These are phyloP conservation scores for Thelephora ganbajun DNA, from an alignment of 768 basidiomycete genomes.

Conservation along the genomic window DNA sequence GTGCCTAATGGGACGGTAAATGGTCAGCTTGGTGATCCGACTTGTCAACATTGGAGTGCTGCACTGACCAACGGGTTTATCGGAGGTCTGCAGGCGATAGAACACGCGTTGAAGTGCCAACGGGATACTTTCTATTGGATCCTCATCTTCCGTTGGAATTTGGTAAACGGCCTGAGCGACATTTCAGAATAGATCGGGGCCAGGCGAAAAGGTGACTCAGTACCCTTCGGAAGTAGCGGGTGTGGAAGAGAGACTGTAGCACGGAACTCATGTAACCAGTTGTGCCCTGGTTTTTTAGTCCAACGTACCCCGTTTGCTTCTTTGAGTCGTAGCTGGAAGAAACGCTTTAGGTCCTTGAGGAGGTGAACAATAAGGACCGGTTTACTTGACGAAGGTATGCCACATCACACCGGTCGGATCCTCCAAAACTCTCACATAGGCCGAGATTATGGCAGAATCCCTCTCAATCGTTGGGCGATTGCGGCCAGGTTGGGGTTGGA, in stretches of 20 bases:
- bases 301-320: slow-evolving; percentile 97
- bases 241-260: slow-evolving; percentile 91
- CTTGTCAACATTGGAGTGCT: not conserved
- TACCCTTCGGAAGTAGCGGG: slow-evolving; percentile 87
- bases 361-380: not conserved
- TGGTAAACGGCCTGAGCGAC: slow-evolving; percentile 83
- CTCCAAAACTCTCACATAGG: slow-evolving; percentile 94
- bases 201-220: slow-evolving; percentile 4
- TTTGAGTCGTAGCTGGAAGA: slow-evolving; percentile 88
- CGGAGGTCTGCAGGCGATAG: slow-evolving; percentile 94
- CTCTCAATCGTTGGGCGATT: slow-evolving; percentile 88
- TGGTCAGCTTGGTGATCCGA: not conserved
- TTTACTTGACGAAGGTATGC: slow-evolving; percentile 99
- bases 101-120: slow-evolving; percentile 94
- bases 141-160: slow-evolving; percentile 95
- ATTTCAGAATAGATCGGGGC: not conserved
- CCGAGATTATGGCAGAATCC: slow-evolving; percentile 88
- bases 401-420: slow-evolving; percentile 97
- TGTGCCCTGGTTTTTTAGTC: slow-evolving; percentile 97
- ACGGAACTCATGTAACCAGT: slow-evolving; percentile 99
- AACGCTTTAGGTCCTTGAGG: slow-evolving; percentile 1
- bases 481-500: slow-evolving; percentile 70
- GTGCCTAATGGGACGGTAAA: slow-evolving; percentile 45
- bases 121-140: slow-evolving; percentile 86
- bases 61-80: slow-evolving; percentile 82